Conservation (phyloP, 768 basidiomycete species). For the Chalciporus chontae region DNA sequence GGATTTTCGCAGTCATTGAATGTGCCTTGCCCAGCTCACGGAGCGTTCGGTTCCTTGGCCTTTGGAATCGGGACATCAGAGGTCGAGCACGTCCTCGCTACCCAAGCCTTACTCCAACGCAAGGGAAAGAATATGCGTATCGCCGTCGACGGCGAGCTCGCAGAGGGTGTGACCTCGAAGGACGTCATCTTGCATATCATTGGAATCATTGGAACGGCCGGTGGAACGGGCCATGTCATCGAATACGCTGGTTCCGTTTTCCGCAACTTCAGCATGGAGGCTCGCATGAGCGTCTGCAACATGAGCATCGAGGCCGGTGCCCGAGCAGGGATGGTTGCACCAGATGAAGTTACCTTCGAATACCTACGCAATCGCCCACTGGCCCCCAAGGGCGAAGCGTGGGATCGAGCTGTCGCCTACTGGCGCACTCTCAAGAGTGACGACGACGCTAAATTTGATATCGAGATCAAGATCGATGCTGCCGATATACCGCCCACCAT, state of each 20-base stretch:
- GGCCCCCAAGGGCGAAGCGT: slow-evolving; percentile 78
- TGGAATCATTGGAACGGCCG: slow-evolving; percentile 89
- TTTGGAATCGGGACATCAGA: slow-evolving; percentile 94
- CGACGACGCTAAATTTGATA: slow-evolving; percentile 80
- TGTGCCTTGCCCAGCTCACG: slow-evolving; percentile 56
- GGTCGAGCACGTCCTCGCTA: slow-evolving; percentile 92
- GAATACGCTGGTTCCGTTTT: slow-evolving; percentile 91
- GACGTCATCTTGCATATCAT: slow-evolving; percentile 91
- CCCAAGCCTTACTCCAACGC: slow-evolving; percentile 82
- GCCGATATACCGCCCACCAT: slow-evolving; percentile 87
- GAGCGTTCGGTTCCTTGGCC: slow-evolving; percentile 88
- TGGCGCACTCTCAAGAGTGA: slow-evolving; percentile 81
- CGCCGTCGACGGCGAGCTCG: slow-evolving; percentile 77
- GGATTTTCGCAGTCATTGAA: slow-evolving; percentile 1
- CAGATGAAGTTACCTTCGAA: slow-evolving; percentile 81
- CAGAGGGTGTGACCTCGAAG: slow-evolving; percentile 82
- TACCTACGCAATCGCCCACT: slow-evolving; percentile 82
- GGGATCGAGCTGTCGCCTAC: slow-evolving; percentile 83
- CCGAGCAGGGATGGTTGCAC: slow-evolving; percentile 89
- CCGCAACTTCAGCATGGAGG: slow-evolving; percentile 84
- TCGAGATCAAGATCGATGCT: slow-evolving; percentile 74
- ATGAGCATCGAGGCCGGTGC: slow-evolving; percentile 96
- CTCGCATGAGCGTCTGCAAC: slow-evolving; percentile 88
- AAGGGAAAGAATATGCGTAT: slow-evolving; percentile 94
- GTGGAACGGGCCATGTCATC: slow-evolving; percentile 88